Evolutionary conservation across 23 red algal genomes (phyloP), one percentile per base, ranked within the genome.

Genomic region (Gracilaria vermiculophylla): DNA sequence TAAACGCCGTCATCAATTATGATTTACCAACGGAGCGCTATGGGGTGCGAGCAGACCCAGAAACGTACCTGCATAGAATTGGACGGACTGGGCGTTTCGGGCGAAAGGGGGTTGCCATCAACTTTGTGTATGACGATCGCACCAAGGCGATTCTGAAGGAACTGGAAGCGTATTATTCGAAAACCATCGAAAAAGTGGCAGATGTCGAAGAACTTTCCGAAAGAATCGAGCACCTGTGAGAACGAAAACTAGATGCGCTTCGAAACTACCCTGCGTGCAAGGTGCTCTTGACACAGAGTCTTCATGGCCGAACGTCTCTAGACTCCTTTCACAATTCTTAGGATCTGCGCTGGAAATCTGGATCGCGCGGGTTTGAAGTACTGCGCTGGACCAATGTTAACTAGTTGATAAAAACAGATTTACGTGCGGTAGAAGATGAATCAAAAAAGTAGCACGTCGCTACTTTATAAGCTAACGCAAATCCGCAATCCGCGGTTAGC

Each of bases 21-120:
- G 96, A 98, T 76, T 57, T 98, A 62, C 96, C 96, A 7, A 75
- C 78, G 36, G 87, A 92, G 35, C 50, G 85, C 32, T 55, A 51
- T 23, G 85, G 77, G 8, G 32, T 34, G 65, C 45, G 44, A 39
- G 77, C 82, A 1, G 96, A 98, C 65, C 87, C 96, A 0, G 96
- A 98, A 48, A 98, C 85, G 0, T 98, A 98, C 42, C 41, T 98
- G 41, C 96, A 98, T 80, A 92, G 96, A 7, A 90, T 98, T 54
- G 96, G 96, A 49, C 89, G 96, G 25, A 98, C 92, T 33, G 96
- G 96, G 25, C 82, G 96, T 20, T 98, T 98, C 77, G 96, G 96
- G 17, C 88, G 92, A 2, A 95, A 95, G 43, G 96, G 96, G 61
- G 55, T 98, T 71, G 96, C 92, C 48, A 93, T 98, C 70, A 98